These are phyloP conservation scores for Nicotiana undulata DNA, from an alignment of 257 asterid species.

Conservation along the genomic window DNA sequence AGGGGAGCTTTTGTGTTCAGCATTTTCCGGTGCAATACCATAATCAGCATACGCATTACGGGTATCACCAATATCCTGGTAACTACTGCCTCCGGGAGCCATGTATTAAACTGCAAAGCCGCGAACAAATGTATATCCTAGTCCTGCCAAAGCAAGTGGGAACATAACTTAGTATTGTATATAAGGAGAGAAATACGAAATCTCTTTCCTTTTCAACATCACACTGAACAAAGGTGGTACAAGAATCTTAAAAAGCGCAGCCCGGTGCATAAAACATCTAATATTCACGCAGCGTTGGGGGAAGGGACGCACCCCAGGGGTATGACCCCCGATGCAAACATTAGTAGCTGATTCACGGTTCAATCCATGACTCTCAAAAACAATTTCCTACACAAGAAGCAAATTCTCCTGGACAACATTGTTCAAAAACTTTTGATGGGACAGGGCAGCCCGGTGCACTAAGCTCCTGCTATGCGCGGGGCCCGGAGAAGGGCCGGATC, in stretches of 20 bases:
- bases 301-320: too few species aligned
- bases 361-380: not conserved
- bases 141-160: not conserved
- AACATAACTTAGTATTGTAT: not conserved
- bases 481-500: too few species aligned
- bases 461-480: too few species aligned
- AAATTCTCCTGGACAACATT: not conserved
- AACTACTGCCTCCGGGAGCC: slow-evolving; percentile 51
- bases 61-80: slow-evolving; percentile 29
- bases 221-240: not conserved
- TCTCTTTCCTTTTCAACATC: not conserved
- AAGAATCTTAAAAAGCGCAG: not conserved
- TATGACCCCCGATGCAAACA: too few species aligned
- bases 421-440: not conserved
- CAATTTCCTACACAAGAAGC: not conserved
- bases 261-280: too few species aligned
- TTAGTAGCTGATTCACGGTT: too few species aligned
- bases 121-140: slow-evolving; percentile 3
- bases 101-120: slow-evolving; percentile 20
- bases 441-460: too few species aligned
- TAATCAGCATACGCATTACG: slow-evolving; percentile 24
- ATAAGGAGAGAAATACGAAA: not conserved
- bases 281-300: too few species aligned
- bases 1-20: slow-evolving; percentile 36
- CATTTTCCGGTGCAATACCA: slow-evolving; percentile 36